Conservation (phyloP, 805 yeast species). For the Nakazawaea holstii region DNA sequence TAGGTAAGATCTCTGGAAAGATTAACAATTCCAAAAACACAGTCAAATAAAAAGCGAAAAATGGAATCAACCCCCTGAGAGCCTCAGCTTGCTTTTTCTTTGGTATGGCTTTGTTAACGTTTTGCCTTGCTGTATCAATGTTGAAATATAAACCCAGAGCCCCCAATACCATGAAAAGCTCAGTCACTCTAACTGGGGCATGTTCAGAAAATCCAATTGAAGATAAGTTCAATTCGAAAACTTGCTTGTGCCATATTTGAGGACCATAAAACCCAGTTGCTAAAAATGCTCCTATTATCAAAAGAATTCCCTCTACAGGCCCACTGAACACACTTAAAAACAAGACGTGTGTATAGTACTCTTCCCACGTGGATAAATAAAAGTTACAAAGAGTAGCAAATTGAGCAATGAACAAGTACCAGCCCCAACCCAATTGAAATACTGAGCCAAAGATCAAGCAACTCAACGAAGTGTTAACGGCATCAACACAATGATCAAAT, state of each 20-base stretch:
- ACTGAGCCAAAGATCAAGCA: conserved; percentile 69
- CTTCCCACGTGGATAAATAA: conserved; percentile 93
- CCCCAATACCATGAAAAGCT: conserved; percentile 45
- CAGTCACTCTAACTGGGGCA: conserved; percentile 31
- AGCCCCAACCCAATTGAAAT: conserved; percentile 69
- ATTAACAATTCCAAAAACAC: conserved; percentile 41
- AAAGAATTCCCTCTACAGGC: conserved; percentile 89
- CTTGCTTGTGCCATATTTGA: conserved; percentile 49
- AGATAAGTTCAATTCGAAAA: conserved; percentile 35
- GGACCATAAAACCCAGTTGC: conserved; percentile 70
- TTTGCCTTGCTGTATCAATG: conserved; percentile 59
- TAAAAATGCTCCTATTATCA: conserved; percentile 49
- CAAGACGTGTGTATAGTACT: conserved; percentile 80
- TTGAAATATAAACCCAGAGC: conserved; percentile 55
- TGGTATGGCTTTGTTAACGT: conserved; percentile 38
- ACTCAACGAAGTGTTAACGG: conserved; percentile 68
- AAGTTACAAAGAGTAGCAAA: conserved; percentile 77
- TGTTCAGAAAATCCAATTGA: conserved; percentile 24
- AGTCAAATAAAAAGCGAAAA: conserved; percentile 46
- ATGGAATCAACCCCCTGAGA: conserved; percentile 61
- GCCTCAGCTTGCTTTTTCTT: conserved; percentile 27
- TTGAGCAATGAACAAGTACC: conserved; percentile 55
- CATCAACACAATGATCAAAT: conserved; percentile 82
- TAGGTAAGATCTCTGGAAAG: conserved; percentile 45
- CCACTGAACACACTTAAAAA: conserved; percentile 80